Base-by-base conservation (phyloP, 2,329 filamentous ascomycete genomes). In the Chaetomium strumarium region DNA sequence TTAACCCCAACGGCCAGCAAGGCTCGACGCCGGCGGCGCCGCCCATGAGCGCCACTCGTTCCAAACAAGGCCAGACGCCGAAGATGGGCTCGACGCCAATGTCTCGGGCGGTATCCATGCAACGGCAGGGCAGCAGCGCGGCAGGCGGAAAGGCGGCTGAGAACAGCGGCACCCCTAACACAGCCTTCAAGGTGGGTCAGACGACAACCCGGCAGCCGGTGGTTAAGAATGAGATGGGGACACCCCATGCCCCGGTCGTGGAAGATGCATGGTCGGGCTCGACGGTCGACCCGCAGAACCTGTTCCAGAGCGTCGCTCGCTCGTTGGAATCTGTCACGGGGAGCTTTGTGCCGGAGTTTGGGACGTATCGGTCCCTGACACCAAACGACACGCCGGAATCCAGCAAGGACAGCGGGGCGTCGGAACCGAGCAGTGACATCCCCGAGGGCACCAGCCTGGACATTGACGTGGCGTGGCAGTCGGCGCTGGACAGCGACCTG, bases 341-440 rank as follows among this genome's bases (percentile, higher is more conserved):
- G 10, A 79, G 75, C 16, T 71, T 77, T 2, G 75, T 81, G 50
- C 72, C 72, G 12, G 78, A 84, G 56, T 73, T 78, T 63, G 72
- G 67, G 49, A 68, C 78, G 9, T 82, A 80, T 60, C 75, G 76
- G 17, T 74, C 77, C 1, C 68, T 78, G 52, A 81, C 81, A 20
- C 80, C 81, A 0, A 81, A 83, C 55, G 80, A 84, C 62, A 85
- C 82, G 8, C 82, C 81, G 0, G 81, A 84, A 58, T 84, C 81
- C 2, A 79, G 73, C 65, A 82, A 83, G 64, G 80, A 84, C 52
- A 77, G 75, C 58, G 75, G 77, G 4, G 66, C 71, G 9, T 83
- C 81, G 38, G 81, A 84, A 60, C 78, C 79, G 10, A 83, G 77
- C 55, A 84, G 80, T 61, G 81, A 85, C 58, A 77, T 84, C 16